Evolutionary conservation across 2,329 filamentous ascomycete genomes (phyloP).

Genomic region (Pyrenochaeta sp.): DNA sequence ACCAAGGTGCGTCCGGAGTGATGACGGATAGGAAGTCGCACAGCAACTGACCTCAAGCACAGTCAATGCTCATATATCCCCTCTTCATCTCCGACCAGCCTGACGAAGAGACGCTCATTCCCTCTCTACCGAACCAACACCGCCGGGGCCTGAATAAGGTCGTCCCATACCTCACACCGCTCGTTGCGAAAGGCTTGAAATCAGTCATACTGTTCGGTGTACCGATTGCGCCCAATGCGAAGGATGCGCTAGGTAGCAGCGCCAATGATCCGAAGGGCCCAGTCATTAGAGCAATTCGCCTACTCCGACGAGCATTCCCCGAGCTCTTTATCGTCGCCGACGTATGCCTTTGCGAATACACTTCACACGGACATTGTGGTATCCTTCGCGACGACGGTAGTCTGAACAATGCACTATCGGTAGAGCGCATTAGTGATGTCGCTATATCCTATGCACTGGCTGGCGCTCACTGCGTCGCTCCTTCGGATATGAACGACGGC

Average conservation of each 20-base stretch:
- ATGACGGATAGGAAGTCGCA: background rate
- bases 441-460: constrained; percentile 96
- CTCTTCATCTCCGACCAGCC: constrained; percentile 95
- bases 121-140: constrained; percentile 88
- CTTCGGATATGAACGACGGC: constrained; percentile 99
- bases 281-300: constrained; percentile 84
- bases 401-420: constrained; percentile 90
- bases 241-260: constrained; percentile 89
- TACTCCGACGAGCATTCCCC: constrained; percentile 85
- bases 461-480: constrained; percentile 94
- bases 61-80: constrained; percentile 99
- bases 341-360: constrained; percentile 98
- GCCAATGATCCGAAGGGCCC: constrained; percentile 94
- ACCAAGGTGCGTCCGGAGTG: constrained; percentile 53
- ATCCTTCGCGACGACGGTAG: constrained; percentile 92
- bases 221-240: constrained; percentile 78
- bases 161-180: constrained; percentile 82
- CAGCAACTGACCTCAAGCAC: constrained; percentile 28
- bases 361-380: constrained; percentile 95
- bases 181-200: constrained; percentile 87
- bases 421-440: constrained; percentile 96
- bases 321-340: constrained; percentile 90
- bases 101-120: constrained; percentile 89
- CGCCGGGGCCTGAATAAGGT: constrained; percentile 89
- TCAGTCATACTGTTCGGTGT: constrained; percentile 98